Base-by-base conservation (phyloP, 306 rosid species). In the cucumber (Cucumis sativus) region DNA sequence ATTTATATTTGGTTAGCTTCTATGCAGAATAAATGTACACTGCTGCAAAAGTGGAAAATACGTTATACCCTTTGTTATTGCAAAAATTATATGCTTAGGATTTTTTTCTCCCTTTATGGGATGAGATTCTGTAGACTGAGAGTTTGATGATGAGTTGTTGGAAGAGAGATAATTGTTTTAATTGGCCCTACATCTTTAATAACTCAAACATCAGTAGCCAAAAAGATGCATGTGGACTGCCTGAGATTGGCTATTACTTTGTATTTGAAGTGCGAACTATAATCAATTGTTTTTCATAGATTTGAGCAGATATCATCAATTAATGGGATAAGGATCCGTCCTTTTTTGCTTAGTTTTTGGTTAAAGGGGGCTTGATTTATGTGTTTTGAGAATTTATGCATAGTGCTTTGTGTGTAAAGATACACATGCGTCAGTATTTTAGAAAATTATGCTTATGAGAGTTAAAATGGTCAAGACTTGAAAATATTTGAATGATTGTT, bases 181-280 rank as follows among this genome's bases (percentile, higher is more conserved):
- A 49, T 23, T 71, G 59, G 60, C 41, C 74, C 74, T 68, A 68
- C 74, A 43, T 68, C 74, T 41, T 68, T 68, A 68, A 68, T 55
- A 20, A 68, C 74, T 41, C 12, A 68, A 68, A 68, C 74, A 43
- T 41, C 74, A 21, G 25, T 41, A 68, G 56, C 15, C 37, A 68
- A 68, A 68, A 68, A 23, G 74, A 40, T 68, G 74, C 74, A 68
- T 68, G 37, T 68, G 74, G 54, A 21, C 11, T 68, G 74, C 74
- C 43, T 43, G 74, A 64, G 49, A 21, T 43, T 60, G 66, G 66
- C 66, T 60, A 11, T 25, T 60, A 28, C 18, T 60, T 43, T 68
- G 74, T 43, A 68, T 68, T 68, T 40, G 17, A 40, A 66, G 73
- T 39, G 25, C 40, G 73, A 66, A 66, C 51, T 66, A 66, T 39